Percentiles rank a stretch among this genome's conserved stretches.
Conservation (phyloP, 2,329 filamentous ascomycete species). For the Aphanocladium album region DNA sequence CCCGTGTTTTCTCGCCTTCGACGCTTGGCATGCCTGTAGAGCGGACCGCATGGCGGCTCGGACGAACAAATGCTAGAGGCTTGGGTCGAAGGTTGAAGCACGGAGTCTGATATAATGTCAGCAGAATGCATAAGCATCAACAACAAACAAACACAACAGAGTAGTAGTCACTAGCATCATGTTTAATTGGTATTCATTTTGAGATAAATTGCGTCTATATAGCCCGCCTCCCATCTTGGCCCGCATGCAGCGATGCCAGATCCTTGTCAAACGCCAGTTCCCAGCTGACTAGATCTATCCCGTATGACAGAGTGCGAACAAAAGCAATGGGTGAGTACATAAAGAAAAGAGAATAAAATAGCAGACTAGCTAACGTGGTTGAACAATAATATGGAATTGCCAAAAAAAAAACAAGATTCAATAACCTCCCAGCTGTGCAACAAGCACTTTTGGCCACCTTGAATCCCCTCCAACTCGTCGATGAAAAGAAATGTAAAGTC, state of each 20-base stretch:
- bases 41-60: not conserved
- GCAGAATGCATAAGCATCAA: not conserved
- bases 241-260: not conserved
- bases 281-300: not conserved
- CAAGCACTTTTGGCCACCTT: not conserved
- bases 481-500: not conserved
- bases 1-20: slow-evolving; percentile 36
- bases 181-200: not conserved
- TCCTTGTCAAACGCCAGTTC: not conserved
- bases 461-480: not conserved
- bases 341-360: not conserved
- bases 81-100: not conserved
- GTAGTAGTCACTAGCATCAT: not conserved
- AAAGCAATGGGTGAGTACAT: not conserved
- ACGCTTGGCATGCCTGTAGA: not conserved
- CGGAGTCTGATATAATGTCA: too few relatives aligned
- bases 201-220: not conserved
- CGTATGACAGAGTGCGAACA: not conserved
- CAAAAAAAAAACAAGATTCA: not conserved
- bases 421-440: too few relatives aligned
- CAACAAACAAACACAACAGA: not conserved
- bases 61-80: not conserved
- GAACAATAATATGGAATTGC: not conserved
- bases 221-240: not conserved
- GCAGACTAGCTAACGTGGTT: not conserved